Conservation (phyloP, 805 yeast genomes). For the Blastobotrys muscicola region DNA sequence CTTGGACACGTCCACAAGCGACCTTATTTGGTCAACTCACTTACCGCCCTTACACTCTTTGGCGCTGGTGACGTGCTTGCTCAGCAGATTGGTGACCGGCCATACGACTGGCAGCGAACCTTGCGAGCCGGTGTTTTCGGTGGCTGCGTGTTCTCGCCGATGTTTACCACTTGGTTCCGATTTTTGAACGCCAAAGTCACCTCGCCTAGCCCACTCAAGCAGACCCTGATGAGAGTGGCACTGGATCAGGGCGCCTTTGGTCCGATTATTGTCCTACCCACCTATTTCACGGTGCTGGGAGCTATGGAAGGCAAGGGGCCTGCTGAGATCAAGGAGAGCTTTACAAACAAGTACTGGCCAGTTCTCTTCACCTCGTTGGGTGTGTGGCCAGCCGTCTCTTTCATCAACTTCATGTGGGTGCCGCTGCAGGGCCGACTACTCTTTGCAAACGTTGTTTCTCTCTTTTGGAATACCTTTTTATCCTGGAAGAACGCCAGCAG, state of each 20-base stretch:
- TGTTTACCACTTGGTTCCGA: slow-evolving; percentile 65
- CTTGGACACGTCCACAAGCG: too few relatives aligned
- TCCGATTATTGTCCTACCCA: slow-evolving; percentile 58
- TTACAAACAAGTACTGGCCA: slow-evolving; percentile 35
- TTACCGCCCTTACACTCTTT: slow-evolving; percentile 31
- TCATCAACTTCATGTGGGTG: slow-evolving; percentile 57
- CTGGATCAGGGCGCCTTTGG: slow-evolving; percentile 72
- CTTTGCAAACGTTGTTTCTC: slow-evolving; percentile 59
- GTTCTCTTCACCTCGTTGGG: slow-evolving; percentile 70
- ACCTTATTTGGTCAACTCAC: too few relatives aligned
- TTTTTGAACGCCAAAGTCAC: slow-evolving; percentile 36
- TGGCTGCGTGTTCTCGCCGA: slow-evolving; percentile 61
- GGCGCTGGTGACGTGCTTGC: slow-evolving; percentile 73
- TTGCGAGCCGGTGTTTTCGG: slow-evolving; percentile 63
- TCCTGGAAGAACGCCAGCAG: slow-evolving; percentile 41
- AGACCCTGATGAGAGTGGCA: slow-evolving; percentile 43
- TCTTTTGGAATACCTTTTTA: slow-evolving; percentile 77
- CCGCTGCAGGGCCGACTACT: slow-evolving; percentile 64
- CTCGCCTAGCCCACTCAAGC: slow-evolving; percentile 15
- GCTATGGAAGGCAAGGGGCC: slow-evolving; percentile 46
- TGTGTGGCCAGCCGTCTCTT: slow-evolving; percentile 83
- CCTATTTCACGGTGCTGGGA: slow-evolving; percentile 62
- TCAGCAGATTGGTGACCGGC: slow-evolving; percentile 31
- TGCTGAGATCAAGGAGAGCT: slow-evolving; percentile 29
- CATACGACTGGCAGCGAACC: slow-evolving; percentile 48